phyloP scores from a whole-genome alignment of 208 protist species.

The Leishmania braziliensis region DNA sequence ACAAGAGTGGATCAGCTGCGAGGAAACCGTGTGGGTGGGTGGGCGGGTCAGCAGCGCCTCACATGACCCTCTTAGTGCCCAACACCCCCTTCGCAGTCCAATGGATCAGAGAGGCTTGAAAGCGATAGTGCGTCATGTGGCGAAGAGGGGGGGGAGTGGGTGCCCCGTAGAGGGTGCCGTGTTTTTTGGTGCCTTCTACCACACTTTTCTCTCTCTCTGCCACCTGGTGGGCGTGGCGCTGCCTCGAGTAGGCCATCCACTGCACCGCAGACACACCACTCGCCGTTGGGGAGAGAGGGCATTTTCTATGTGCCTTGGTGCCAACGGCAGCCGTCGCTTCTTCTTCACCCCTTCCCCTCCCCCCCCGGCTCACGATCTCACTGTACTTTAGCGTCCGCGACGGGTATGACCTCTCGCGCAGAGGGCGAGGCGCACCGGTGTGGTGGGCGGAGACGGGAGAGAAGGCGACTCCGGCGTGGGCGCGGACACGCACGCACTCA shows the following conservation, averaged over 20 bases:
- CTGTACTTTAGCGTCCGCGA: background rate
- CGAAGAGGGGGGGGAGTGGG: background rate
- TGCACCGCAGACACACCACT: background rate
- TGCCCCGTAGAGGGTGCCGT: background rate
- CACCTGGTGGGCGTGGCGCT: background rate
- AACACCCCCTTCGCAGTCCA: background rate
- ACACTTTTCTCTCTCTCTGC: background rate
- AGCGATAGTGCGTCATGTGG: background rate
- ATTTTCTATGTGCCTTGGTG: background rate
- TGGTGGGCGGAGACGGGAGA: background rate
- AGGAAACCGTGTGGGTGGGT: background rate
- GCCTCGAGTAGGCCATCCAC: background rate
- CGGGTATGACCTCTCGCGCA: background rate
- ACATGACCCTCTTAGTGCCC: background rate
- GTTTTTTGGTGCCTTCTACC: background rate
- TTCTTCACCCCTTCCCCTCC: background rate
- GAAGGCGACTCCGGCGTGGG: background rate
- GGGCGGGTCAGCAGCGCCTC: background rate
- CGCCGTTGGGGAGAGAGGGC: background rate
- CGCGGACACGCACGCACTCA: background rate
- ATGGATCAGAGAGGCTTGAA: background rate
- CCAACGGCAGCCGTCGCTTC: background rate
- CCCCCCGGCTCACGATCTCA: background rate
- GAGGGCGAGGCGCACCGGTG: background rate
- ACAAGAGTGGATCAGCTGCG: background rate